Evolutionary conservation across 139 green algal genomes (phyloP).

Genomic region (Astrephomene gubernaculifera): DNA sequence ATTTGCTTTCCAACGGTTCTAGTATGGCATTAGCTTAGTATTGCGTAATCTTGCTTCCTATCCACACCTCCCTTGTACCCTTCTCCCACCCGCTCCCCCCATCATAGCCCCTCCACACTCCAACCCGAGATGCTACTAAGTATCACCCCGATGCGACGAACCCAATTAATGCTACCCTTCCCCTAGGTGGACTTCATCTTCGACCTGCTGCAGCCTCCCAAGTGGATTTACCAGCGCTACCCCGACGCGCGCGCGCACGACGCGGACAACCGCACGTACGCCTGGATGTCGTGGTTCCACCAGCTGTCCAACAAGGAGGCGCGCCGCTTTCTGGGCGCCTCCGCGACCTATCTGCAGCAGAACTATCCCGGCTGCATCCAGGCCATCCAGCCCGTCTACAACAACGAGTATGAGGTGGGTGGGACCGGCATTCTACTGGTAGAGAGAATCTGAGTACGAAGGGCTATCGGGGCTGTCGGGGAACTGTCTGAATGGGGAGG

Average conservation of each 20-base stretch:
- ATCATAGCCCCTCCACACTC: not conserved
- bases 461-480: too few species aligned
- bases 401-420: slow-evolving; percentile 7
- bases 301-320: not conserved
- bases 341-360: not conserved
- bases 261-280: not conserved
- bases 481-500: too few species aligned
- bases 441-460: too few species aligned
- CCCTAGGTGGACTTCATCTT: not conserved
- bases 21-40: not conserved
- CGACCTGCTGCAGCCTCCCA: not conserved
- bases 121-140: too few species aligned
- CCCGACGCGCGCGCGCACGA: not conserved
- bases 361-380: not conserved
- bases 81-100: not conserved
- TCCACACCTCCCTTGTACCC: too few species aligned
- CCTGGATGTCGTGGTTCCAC: not conserved
- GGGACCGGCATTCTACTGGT: too few species aligned
- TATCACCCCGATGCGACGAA: not conserved
- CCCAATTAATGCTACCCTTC: not conserved
- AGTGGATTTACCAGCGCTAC: not conserved
- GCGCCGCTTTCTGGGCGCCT: not conserved
- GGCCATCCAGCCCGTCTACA: not conserved
- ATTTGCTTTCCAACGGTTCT: not conserved
- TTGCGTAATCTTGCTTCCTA: too few species aligned